Percentiles rank a stretch among this genome's conserved stretches.
Conservation (phyloP, 768 basidiomycete species). For the Hygrophoropsis aurantiaca region DNA sequence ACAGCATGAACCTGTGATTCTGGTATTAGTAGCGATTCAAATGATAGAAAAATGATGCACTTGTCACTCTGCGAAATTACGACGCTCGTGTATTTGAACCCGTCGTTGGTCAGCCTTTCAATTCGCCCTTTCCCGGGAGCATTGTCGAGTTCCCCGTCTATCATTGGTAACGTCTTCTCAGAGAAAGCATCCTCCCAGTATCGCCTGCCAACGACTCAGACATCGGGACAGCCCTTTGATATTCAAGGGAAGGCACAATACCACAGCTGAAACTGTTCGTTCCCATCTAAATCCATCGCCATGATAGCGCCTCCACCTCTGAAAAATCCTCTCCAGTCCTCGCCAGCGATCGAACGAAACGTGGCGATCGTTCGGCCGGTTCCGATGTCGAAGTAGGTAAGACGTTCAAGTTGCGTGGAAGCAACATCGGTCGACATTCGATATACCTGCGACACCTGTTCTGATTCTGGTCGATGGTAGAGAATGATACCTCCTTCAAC, state of each 20-base stretch:
- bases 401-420: conserved; percentile 13
- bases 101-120: conserved; percentile 29
- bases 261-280: conserved; percentile 29
- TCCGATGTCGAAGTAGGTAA: conserved; percentile 29
- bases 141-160: conserved; percentile 28
- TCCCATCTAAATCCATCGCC: conserved; percentile 26
- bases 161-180: conserved; percentile 12
- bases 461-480: conserved; percentile 25
- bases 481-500: conserved; percentile 12
- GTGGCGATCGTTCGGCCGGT: conserved; percentile 22
- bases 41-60: conserved; percentile 8
- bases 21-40: neutral
- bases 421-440: conserved; percentile 17
- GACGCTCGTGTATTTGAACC: conserved; percentile 16
- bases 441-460: conserved; percentile 25
- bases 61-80: conserved; percentile 23
- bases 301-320: conserved; percentile 22
- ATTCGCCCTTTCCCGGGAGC: conserved; percentile 26
- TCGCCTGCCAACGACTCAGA: conserved; percentile 20
- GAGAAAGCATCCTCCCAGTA: conserved; percentile 29
- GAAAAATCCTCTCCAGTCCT: conserved; percentile 28
- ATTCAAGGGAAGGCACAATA: neutral
- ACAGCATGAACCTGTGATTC: conserved; percentile 19
- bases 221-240: neutral
- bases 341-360: conserved; percentile 22